phyloP scores from a whole-genome alignment of 2,329 filamentous ascomycete genomes.

The Setomelanomma holmii region DNA sequence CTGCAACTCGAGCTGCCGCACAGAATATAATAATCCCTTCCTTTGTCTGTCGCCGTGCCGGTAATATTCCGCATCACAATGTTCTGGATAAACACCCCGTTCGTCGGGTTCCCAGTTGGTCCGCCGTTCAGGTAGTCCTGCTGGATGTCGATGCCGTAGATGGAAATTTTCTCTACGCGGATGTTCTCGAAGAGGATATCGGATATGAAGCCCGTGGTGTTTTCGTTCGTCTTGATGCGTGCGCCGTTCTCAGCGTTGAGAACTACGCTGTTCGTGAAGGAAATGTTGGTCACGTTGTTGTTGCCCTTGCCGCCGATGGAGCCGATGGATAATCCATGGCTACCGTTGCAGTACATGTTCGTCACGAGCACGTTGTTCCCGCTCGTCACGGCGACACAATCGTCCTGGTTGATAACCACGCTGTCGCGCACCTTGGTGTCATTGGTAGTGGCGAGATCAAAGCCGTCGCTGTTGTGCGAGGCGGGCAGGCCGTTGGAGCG shows the following conservation, averaged over 20 bases:
- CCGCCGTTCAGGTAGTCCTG: slow-evolving; percentile 58
- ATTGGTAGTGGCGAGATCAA: slow-evolving; percentile 59
- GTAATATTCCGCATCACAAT: slow-evolving; percentile 50
- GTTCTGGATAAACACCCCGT: slow-evolving; percentile 53
- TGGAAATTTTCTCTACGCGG: slow-evolving; percentile 49
- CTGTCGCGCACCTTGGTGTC: slow-evolving; percentile 51
- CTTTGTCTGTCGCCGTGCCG: slow-evolving; percentile 41
- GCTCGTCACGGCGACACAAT: slow-evolving; percentile 64
- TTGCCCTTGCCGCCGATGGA: slow-evolving; percentile 56
- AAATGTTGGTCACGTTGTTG: slow-evolving; percentile 44
- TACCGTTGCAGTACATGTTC: slow-evolving; percentile 55
- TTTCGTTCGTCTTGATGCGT: slow-evolving; percentile 62
- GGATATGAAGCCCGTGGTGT: slow-evolving; percentile 53
- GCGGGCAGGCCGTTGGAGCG: slow-evolving; percentile 29
- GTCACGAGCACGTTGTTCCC: slow-evolving; percentile 48
- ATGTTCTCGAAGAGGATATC: slow-evolving; percentile 25
- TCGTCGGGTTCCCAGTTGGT: slow-evolving; percentile 52
- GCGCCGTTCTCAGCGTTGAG: slow-evolving; percentile 60
- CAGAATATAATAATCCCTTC: slow-evolving; percentile 58
- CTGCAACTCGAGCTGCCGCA: slow-evolving; percentile 60
- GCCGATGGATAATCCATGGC: slow-evolving; percentile 65
- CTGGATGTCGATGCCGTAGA: slow-evolving; percentile 58
- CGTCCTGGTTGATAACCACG: slow-evolving; percentile 64
- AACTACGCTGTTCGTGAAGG: slow-evolving; percentile 57
- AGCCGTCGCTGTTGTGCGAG: slow-evolving; percentile 61